These are phyloP conservation scores for Chamaecrista fasciculata DNA, from an alignment of 306 rosid genomes.

Conservation along the genomic window DNA sequence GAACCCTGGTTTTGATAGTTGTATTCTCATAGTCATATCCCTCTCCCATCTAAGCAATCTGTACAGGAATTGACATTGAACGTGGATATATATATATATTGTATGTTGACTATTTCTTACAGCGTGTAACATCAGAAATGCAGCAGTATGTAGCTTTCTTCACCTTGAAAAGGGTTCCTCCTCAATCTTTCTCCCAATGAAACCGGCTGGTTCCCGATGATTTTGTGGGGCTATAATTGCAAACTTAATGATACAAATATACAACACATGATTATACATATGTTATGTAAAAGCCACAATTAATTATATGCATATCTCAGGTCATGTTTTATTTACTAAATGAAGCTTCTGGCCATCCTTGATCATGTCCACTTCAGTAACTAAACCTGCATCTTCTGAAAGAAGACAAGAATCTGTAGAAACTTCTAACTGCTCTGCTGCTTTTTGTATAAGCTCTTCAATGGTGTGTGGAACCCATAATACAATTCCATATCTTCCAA, in stretches of 20 bases:
- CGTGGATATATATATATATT: too few relatives aligned
- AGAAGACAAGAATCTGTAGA: slow-evolving; percentile 44
- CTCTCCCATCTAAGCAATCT: too few relatives aligned
- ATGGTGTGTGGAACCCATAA: slow-evolving; percentile 69
- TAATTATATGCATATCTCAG: not conserved
- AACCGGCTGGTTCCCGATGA: not conserved
- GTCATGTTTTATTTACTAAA: slow-evolving; percentile 47
- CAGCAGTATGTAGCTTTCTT: not conserved
- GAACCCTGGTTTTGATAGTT: too few relatives aligned
- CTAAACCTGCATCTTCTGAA: slow-evolving; percentile 85
- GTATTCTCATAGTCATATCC: too few relatives aligned
- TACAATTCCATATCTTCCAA: slow-evolving; percentile 62
- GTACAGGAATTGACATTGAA: too few relatives aligned
- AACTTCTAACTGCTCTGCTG: slow-evolving; percentile 50
- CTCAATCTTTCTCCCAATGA: not conserved
- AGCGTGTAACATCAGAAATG: not conserved
- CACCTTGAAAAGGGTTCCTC: not conserved
- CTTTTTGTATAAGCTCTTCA: slow-evolving; percentile 55
- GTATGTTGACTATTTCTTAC: not conserved
- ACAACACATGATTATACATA: not conserved
- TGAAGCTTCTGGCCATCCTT: slow-evolving; percentile 74
- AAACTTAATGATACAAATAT: not conserved
- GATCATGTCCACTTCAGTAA: slow-evolving; percentile 65
- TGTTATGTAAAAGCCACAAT: slow-evolving; percentile 3
- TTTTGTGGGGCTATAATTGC: not conserved